These are phyloP conservation scores for Cutaneotrichosporon sp. DNA, from an alignment of 1,284 basidiomycete genomes.

Conservation along the genomic window DNA sequence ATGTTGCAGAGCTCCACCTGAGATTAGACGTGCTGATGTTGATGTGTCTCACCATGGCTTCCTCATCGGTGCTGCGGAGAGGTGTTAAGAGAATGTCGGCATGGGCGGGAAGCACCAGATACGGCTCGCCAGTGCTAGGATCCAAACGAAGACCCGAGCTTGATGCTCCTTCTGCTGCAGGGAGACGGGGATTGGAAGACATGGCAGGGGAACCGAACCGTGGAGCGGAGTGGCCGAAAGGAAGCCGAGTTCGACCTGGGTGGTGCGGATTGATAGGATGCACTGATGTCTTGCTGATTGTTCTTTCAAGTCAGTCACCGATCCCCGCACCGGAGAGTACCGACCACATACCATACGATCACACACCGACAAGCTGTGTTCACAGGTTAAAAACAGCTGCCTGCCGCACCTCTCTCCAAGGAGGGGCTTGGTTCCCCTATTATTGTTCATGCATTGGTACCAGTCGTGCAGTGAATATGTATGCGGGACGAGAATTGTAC, in stretches of 20 bases:
- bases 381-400: too few relatives aligned
- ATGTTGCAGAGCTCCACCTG: slow-evolving; percentile 8
- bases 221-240: background rate
- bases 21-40: background rate
- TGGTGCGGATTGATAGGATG: too few relatives aligned
- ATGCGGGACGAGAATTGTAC: slow-evolving; percentile 6
- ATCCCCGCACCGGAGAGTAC: too few relatives aligned
- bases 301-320: too few relatives aligned
- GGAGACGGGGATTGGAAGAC: background rate
- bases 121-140: background rate
- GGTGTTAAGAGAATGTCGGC: background rate
- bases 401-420: too few relatives aligned
- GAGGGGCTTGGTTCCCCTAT: too few relatives aligned
- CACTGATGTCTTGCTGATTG: too few relatives aligned
- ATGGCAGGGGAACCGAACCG: background rate
- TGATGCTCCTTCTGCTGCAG: background rate
- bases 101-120: background rate
- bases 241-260: too few relatives aligned
- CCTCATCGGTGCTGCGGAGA: background rate
- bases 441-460: background rate
- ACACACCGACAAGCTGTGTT: too few relatives aligned
- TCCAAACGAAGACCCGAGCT: background rate
- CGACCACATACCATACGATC: too few relatives aligned
- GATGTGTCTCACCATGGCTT: background rate
- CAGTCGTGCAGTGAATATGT: background rate